Base-by-base conservation (phyloP, 768 basidiomycete species). In the Auricularia sp. region DNA sequence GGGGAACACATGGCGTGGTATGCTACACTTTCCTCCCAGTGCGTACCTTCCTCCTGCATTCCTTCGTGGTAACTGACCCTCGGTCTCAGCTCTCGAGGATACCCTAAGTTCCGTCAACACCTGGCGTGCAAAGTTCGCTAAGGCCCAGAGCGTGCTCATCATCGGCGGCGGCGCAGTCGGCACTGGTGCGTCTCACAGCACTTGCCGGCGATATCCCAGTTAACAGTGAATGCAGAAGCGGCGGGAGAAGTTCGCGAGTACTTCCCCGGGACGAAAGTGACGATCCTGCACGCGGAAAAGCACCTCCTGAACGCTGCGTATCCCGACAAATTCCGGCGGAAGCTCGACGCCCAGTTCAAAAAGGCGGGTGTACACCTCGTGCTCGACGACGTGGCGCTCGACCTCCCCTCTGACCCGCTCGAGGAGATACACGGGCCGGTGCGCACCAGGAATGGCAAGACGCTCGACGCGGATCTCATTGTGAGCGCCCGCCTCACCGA, bases 91-190 rank as follows among this genome's bases (percentile, higher is more conserved):
- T 34, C 33, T 39, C 21, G 29, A 18, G 5, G 65, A 66, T 11
- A 44, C 56, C 21, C 11, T 33, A 21, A 33, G 37, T 18, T 66
- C 36, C 54, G 29, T 56, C 14, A 54, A 56, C 18, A 39, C 33
- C 10, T 70, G 69, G 69, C 45, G 67, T 29, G 47, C 54, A 24
- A 67, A 64, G 62, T 61, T 69, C 59, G 66, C 59, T 3, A 65
- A 42, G 13, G 64, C 68, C 3, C 61, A 66, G 54, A 65, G 64
- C 45, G 47, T 70, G 37, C 64, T 69, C 3, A 44, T 70, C 47
- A 61, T 64, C 24, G 69, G 69, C 2, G 66, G 66, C 33, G 69
- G 69, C 6, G 64, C 69, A 10, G 64, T 69, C 1, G 69, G 69
- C 13, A 39, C 42, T 37, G 39, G 39, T 42, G 8, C 39, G 39